Percentiles rank a stretch among this genome's conserved stretches.
phyloP scores from a whole-genome alignment of 345 rosid genomes.

The Orychophragmus violaceus region DNA sequence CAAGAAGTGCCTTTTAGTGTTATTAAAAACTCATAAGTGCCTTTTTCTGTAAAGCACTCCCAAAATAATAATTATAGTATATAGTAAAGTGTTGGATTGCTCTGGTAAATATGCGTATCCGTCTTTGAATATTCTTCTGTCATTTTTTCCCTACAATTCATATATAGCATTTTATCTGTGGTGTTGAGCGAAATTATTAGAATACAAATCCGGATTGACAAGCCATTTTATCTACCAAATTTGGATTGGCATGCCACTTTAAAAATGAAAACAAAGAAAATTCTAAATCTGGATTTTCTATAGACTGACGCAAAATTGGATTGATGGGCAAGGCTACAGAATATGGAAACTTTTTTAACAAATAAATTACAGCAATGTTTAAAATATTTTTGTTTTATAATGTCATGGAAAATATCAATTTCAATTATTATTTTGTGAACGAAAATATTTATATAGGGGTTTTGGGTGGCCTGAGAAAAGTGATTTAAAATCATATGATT shows the following conservation, averaged over 20 bases:
- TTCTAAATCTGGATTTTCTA: neutral
- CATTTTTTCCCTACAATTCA: neutral
- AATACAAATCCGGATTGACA: neutral
- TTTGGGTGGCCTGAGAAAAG: neutral
- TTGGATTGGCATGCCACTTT: neutral
- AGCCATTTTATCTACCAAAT: neutral
- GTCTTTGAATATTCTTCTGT: neutral
- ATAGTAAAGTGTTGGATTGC: neutral
- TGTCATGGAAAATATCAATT: neutral
- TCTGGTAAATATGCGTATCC: neutral
- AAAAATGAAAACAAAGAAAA: neutral
- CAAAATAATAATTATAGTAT: too few relatives aligned
- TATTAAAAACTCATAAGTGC: too few relatives aligned
- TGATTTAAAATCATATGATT: neutral
- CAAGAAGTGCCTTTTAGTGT: too few relatives aligned
- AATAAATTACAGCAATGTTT: neutral
- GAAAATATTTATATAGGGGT: neutral
- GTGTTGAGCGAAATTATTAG: neutral
- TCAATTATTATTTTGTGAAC: neutral
- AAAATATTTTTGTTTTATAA: neutral
- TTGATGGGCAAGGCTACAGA: constrained; percentile 10
- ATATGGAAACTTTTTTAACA: constrained; percentile 15
- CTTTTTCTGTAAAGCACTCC: too few relatives aligned
- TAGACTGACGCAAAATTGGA: neutral
- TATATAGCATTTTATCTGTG: too few relatives aligned